Evolutionary conservation across 805 yeast genomes (phyloP).

Genomic region (Myxozyma vanderwaltii): DNA sequence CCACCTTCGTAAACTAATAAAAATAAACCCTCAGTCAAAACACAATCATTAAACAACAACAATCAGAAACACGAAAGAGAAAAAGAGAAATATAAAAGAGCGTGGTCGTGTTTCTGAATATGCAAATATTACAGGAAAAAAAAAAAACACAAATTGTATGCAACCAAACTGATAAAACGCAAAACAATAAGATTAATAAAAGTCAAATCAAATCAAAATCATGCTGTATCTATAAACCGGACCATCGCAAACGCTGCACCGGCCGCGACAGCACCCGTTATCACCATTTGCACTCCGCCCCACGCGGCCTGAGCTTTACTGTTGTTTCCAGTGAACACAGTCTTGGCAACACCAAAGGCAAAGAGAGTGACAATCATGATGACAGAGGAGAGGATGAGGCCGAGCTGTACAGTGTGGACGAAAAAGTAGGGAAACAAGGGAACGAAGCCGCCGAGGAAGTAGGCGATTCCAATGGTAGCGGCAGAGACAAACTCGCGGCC

Average conservation of each 20-base stretch:
- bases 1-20: neutral
- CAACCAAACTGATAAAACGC: neutral
- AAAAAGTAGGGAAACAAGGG: conserved; percentile 93
- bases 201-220: neutral
- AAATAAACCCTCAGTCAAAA: neutral
- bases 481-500: conserved; percentile 88
- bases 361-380: conserved; percentile 86
- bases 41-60: neutral
- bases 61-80: neutral
- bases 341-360: conserved; percentile 82
- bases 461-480: conserved; percentile 82
- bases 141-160: neutral
- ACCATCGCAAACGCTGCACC: conserved; percentile 96
- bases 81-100: neutral
- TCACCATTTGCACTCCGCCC: conserved; percentile 89
- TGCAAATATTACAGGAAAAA: neutral
- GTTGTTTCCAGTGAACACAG: conserved; percentile 70
- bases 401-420: conserved; percentile 70
- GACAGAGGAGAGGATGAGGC: conserved; percentile 70
- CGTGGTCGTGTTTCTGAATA: neutral
- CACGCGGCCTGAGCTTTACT: conserved; percentile 43
- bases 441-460: conserved; percentile 88
- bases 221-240: conserved; percentile 58
- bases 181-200: neutral
- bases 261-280: conserved; percentile 97